Evolutionary conservation across 163 green algal species (phyloP).

Genomic region (Coccomyxa subellipsoidea): DNA sequence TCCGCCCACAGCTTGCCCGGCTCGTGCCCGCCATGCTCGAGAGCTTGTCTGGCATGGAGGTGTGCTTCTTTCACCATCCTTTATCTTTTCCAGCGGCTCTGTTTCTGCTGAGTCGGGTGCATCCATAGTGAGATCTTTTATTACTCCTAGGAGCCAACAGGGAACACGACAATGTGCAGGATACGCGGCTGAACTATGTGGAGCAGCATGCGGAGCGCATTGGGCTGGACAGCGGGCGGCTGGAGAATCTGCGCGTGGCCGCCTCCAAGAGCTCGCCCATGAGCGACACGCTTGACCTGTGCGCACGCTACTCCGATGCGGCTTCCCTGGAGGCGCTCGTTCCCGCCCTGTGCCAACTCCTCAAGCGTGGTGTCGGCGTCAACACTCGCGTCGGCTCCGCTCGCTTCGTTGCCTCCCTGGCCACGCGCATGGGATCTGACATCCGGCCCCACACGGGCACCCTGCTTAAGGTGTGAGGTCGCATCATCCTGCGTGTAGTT

Average conservation of each 20-base stretch:
- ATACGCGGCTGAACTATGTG: conserved; percentile 83
- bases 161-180: no score
- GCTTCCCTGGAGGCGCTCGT: conserved; percentile 43
- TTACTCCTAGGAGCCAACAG: no score
- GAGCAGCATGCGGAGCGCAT: conserved; percentile 80
- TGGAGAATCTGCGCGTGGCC: conserved; percentile 71
- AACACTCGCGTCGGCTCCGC: conserved; percentile 80
- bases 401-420: conserved; percentile 62
- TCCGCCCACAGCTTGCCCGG: conserved; percentile 65
- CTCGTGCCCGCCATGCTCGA: conserved; percentile 85
- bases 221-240: conserved; percentile 58
- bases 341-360: conserved; percentile 46
- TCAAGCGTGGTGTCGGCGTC: conserved; percentile 72
- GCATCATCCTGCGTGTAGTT: no score
- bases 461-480: conserved; percentile 34
- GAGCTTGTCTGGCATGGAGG: conserved; percentile 37
- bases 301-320: conserved; percentile 30
- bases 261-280: conserved; percentile 48
- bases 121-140: no score
- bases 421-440: conserved; percentile 39
- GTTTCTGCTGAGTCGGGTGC: no score
- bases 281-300: conserved; percentile 75
- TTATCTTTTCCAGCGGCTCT: no score
- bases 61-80: no score
- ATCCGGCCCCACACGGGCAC: conserved; percentile 19